phyloP scores from a whole-genome alignment of 768 basidiomycete species.

The Hortiboletus flavorubellus region DNA sequence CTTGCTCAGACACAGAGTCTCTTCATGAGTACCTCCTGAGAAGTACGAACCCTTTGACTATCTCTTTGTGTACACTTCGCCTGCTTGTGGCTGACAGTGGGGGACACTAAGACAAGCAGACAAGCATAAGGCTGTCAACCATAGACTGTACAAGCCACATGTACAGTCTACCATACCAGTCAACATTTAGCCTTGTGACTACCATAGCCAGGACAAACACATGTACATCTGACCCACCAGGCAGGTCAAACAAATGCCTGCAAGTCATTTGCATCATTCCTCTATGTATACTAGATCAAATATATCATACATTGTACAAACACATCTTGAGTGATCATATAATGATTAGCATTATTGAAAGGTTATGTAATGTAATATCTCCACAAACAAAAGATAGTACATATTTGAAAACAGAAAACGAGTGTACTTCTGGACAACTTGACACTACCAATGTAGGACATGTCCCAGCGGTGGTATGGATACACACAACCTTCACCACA shows the following conservation, averaged over 20 bases:
- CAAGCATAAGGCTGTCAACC: too few relatives aligned
- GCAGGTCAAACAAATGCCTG: neutral
- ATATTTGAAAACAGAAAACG: neutral
- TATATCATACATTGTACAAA: conserved; percentile 8
- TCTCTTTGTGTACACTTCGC: too few relatives aligned
- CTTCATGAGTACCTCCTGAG: too few relatives aligned
- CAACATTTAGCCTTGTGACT: too few relatives aligned
- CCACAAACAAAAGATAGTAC: conserved; percentile 2
- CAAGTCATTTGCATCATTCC: neutral
- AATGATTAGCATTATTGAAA: conserved; percentile 8
- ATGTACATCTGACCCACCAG: neutral
- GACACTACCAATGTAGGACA: conserved; percentile 23
- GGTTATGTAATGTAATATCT: conserved; percentile 13
- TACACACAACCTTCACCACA: neutral
- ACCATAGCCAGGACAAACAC: neutral
- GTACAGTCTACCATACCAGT: too few relatives aligned
- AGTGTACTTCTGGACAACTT: neutral
- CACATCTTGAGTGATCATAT: neutral
- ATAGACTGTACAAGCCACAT: too few relatives aligned
- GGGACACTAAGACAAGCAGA: too few relatives aligned
- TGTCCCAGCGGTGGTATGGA: conserved; percentile 24
- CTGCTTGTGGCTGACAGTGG: too few relatives aligned
- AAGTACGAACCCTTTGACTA: too few relatives aligned
- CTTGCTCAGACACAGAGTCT: too few relatives aligned
- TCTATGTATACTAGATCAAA: neutral